Base-by-base conservation (phyloP, 164 flowering plant species). In the Macadamia tetraphylla region DNA sequence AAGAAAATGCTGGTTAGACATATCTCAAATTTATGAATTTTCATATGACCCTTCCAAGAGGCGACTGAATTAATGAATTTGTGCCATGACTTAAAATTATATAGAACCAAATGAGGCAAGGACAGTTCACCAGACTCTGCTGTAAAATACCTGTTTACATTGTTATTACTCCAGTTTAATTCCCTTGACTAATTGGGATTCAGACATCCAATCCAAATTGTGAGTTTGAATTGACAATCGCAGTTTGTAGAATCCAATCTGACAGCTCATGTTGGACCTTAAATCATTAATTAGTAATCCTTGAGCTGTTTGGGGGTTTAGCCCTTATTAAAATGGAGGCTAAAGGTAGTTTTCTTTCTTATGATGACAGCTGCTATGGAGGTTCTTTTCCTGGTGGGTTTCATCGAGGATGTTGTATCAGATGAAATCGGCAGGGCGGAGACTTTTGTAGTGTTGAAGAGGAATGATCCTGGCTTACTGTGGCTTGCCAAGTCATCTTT, bases 401-500 rank as follows among this genome's bases (percentile, higher is more conserved):
- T 94, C 73, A 70, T 10, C 29, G 97, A 92, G 78, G 92, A 92
- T 52, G 69, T 78, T 12, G 74, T 82, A 17, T 60, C 32, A 1
- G 84, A 82, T 32, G 88, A 82, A 60, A 69, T 77, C 9, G 96
- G 96, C 35, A 82, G 69, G 60, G 67, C 72, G 6, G 96, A 90
- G 70, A 74, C 88, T 12, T 92, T 79, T 63, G 65, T 94, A 70
- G 90, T 90, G 66, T 60, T 94, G 77, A 92, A 87, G 77, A 83
- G 96, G 64, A 84, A 88, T 60, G 99, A 92, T 71, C 97, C 94
- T 0, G 98, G 93, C 57, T 71, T 91, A 52, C 72, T 90, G 71
- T 94, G 98, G 97, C 95, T 94, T 52, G 98, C 87, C 18, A 94
- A 91, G 75, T 90, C 97, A 29, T 84, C 88, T 60, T 78, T 94